These are phyloP conservation scores for Pichia sp. DNA, from an alignment of 1,139 yeast genomes.

Conservation along the genomic window DNA sequence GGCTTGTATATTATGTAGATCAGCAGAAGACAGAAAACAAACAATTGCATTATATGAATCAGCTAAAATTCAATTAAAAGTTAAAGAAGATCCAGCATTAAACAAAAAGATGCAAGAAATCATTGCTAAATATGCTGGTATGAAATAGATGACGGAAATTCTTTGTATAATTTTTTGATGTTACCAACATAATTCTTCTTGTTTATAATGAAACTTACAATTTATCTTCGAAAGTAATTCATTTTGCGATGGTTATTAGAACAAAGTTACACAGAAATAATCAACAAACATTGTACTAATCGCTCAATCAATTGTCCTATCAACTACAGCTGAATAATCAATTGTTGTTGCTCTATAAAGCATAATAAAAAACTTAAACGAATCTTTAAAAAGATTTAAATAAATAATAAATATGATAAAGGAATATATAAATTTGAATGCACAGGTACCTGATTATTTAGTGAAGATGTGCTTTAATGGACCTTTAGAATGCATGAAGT, in stretches of 20 bases:
- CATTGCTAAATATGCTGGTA: conserved; percentile 17
- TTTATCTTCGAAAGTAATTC: background rate
- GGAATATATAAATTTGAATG: background rate
- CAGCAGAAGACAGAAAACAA: conserved; percentile 80
- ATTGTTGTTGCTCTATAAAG: too few relatives aligned
- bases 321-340: too few relatives aligned
- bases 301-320: too few relatives aligned
- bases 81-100: conserved; percentile 60
- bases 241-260: too few relatives aligned
- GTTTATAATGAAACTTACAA: background rate
- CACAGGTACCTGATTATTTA: conserved; percentile 36
- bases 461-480: conserved; percentile 80
- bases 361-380: background rate
- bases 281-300: too few relatives aligned
- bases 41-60: conserved; percentile 93
- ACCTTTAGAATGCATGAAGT: conserved; percentile 64
- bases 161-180: background rate
- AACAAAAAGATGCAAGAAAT: conserved; percentile 39
- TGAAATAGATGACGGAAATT: background rate
- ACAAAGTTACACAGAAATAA: too few relatives aligned
- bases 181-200: background rate
- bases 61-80: conserved; percentile 69
- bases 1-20: conserved; percentile 75
- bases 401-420: background rate
- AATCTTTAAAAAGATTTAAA: background rate